A percentile compares a stretch with the other conserved stretches of the same genome.
Conservation (phyloP, 164 flowering plant genomes). For the Aristolochia californica region DNA sequence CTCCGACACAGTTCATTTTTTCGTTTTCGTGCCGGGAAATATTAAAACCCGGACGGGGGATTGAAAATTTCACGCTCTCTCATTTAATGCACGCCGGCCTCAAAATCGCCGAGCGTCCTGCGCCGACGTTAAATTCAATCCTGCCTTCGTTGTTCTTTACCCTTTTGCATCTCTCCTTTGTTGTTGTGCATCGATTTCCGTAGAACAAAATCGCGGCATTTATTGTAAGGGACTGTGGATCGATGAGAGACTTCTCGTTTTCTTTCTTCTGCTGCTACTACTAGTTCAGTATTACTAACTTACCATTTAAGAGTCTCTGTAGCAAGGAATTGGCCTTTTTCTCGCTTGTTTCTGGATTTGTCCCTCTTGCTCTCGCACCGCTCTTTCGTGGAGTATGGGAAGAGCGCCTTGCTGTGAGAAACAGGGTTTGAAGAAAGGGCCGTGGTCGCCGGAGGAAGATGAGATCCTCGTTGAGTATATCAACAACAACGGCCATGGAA, state of each 20-base stretch:
- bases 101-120: conserved; percentile 2
- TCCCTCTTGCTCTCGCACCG: no score
- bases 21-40: conserved; percentile 1
- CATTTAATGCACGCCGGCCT: conserved; percentile 5
- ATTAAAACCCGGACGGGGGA: background rate
- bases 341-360: background rate
- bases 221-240: conserved; percentile 4
- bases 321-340: background rate
- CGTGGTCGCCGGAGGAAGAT: conserved; percentile 81
- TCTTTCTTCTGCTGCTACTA: background rate
- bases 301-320: no score
- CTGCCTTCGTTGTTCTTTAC: no score
- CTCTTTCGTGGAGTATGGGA: conserved; percentile 30
- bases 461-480: conserved; percentile 47
- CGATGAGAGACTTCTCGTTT: background rate
- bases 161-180: background rate
- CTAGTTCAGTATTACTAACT: no score
- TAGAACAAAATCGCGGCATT: conserved; percentile 5
- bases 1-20: background rate
- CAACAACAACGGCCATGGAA: conserved; percentile 55
- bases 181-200: conserved; percentile 2
- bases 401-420: conserved; percentile 78
- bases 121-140: no score
- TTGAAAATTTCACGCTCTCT: background rate
- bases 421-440: conserved; percentile 71